These are phyloP conservation scores for Adansonia digitata DNA, from an alignment of 345 rosid genomes.

Conservation along the genomic window DNA sequence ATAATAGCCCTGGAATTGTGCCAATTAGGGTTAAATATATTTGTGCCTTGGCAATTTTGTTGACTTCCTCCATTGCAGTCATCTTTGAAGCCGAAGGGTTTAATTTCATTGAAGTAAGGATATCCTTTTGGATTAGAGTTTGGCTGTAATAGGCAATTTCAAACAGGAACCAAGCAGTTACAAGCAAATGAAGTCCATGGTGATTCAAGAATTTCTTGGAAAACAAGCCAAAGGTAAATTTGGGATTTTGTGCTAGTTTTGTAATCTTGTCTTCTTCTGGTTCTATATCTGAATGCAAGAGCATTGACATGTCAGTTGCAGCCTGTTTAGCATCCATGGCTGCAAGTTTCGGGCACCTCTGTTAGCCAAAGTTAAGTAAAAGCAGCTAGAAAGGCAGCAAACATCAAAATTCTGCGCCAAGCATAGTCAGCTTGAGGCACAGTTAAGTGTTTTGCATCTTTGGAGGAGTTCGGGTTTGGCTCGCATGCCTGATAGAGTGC, in stretches of 20 bases:
- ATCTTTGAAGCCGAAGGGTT: not conserved
- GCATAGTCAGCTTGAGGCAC: constrained; percentile 33
- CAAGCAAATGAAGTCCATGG: not conserved
- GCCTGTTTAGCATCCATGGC: constrained; percentile 14
- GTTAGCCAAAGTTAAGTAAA: constrained; percentile 33
- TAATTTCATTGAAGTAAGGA: not conserved
- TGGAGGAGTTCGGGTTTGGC: constrained; percentile 19
- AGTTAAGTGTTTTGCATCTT: constrained; percentile 21
- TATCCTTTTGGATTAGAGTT: not conserved
- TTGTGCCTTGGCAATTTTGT: not conserved
- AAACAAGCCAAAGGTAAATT: not conserved
- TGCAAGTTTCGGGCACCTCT: constrained; percentile 42
- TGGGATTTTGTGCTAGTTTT: not conserved
- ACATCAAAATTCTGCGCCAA: constrained; percentile 39
- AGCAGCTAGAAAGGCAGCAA: constrained; percentile 34
- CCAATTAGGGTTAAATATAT: not conserved
- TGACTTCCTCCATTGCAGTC: not conserved
- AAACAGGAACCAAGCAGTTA: not conserved
- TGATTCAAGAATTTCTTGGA: not conserved
- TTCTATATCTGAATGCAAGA: not conserved
- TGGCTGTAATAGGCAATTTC: not conserved
- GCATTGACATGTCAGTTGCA: not conserved
- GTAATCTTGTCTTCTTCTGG: not conserved
- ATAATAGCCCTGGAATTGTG: not conserved
- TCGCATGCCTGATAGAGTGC: constrained; percentile 15